Conservation (phyloP, 768 basidiomycete species). For the Coprinellus micaceus region DNA sequence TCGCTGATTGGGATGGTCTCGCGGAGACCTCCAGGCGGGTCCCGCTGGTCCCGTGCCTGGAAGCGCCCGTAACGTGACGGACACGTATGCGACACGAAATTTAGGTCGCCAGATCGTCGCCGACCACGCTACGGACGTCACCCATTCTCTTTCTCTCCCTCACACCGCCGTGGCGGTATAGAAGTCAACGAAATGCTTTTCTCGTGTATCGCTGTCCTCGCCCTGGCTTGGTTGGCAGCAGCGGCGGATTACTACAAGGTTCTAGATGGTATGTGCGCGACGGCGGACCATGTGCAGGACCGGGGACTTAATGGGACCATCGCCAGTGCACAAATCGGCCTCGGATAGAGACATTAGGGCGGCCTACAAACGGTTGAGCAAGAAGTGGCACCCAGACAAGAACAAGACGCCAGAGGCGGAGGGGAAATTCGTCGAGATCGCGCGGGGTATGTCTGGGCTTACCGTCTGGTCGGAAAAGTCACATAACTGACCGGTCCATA, state of each 20-base stretch:
- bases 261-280: constrained; percentile 63
- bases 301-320: not conserved
- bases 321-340: constrained; percentile 66
- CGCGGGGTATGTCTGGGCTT: constrained; percentile 58
- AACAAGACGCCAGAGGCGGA: constrained; percentile 83
- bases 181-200: constrained; percentile 27
- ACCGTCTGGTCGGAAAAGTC: not conserved
- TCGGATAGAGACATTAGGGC: constrained; percentile 87
- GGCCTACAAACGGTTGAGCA: constrained; percentile 87
- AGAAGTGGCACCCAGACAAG: constrained; percentile 93
- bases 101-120: constrained; percentile 2
- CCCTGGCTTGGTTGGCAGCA: constrained; percentile 33
- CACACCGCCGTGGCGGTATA: constrained; percentile 11
- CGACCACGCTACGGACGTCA: not conserved
- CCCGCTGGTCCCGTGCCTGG: not conserved
- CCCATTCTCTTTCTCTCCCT: constrained; percentile 10
- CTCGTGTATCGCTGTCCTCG: constrained; percentile 34
- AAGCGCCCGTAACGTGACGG: constrained; percentile 8
- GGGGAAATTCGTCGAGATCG: constrained; percentile 85
- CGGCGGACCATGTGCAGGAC: not conserved
- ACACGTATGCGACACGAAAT: constrained; percentile 27
- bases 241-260: constrained; percentile 81
- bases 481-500: constrained; percentile 21
- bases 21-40: too few relatives aligned
- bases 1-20: too few relatives aligned